phyloP scores from a whole-genome alignment of 208 protist genomes.

The Trypanosoma theileri region DNA sequence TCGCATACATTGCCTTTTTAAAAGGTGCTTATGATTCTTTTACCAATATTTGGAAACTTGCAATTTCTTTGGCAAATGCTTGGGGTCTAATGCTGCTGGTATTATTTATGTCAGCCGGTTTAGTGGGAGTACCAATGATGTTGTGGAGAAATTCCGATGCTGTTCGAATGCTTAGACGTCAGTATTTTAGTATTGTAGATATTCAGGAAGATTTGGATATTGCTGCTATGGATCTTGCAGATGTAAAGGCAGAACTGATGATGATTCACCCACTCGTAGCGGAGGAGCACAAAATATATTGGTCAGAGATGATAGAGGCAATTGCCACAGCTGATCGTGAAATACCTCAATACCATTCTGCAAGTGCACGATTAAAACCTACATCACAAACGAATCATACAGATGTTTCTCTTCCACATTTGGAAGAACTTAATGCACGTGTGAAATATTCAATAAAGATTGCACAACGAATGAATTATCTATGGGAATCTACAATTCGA shows the following conservation, averaged over 20 bases:
- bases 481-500: slow-evolving; percentile 69
- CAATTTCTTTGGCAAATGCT: slow-evolving; percentile 85
- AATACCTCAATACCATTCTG: slow-evolving; percentile 79
- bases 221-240: slow-evolving; percentile 76
- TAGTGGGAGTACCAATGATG: slow-evolving; percentile 85
- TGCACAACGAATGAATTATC: slow-evolving; percentile 74
- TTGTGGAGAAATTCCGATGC: slow-evolving; percentile 78
- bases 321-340: slow-evolving; percentile 73
- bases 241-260: slow-evolving; percentile 83
- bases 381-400: slow-evolving; percentile 32
- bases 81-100: slow-evolving; percentile 88
- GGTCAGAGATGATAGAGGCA: slow-evolving; percentile 77
- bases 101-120: slow-evolving; percentile 84
- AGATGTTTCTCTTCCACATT: slow-evolving; percentile 78
- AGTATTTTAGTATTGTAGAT: slow-evolving; percentile 69
- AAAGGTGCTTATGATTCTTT: slow-evolving; percentile 70
- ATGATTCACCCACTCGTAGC: slow-evolving; percentile 70
- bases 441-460: slow-evolving; percentile 84
- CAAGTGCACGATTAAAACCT: slow-evolving; percentile 51
- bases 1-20: slow-evolving; percentile 79
- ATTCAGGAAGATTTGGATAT: slow-evolving; percentile 90
- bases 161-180: slow-evolving; percentile 48
- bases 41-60: slow-evolving; percentile 62
- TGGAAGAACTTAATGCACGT: slow-evolving; percentile 73
- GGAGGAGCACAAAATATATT: slow-evolving; percentile 75